Evolutionary conservation across 2,329 filamentous ascomycete genomes (phyloP), one percentile per base, ranked within the genome.

Genomic region (Westerdykella ornata): DNA sequence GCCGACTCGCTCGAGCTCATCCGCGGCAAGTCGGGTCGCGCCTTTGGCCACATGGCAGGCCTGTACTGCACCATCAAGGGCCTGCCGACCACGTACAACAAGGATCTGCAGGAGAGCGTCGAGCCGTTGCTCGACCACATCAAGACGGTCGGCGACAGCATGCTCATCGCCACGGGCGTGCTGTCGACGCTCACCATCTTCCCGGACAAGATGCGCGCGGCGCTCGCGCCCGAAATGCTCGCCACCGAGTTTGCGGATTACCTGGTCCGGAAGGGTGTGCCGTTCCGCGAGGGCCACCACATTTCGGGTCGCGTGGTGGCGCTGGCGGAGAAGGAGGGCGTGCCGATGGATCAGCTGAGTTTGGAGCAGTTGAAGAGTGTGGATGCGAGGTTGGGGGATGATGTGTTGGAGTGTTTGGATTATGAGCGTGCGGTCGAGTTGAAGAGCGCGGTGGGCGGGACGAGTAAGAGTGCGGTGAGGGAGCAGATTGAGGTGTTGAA

Each of bases 41-140:
- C 81, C 3, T 90, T 94, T 58, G 88, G 87, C 18, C 82, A 88
- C 50, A 85, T 90, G 80, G 78, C 84, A 4, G 86, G 85, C 29
- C 69, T 92, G 49, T 87, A 87, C 76, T 82, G 81, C 70, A 85
- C 81, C 29, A 74, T 82, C 65, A 83, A 84, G 66, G 84, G 84
- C 42, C 77, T 92, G 19, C 85, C 86, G 2, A 84, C 78, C 33
- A 88, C 84, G 3, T 94, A 94, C 73, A 90, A 94, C 73, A 94
- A 94, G 69, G 87, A 94, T 65, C 68, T 94, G n/a, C 87, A 95
- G 68, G 88, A 94, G 69, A 83, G 80, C 44, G 82, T 86, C 47
- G 84, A 94, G 72, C 83, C 84, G n/a, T 80, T 94, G 69, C 77
- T 94, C 37, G 86, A 94, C 65, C 79, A 82, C 62, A 78, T 89